Evolutionary conservation across 106 monocot species (phyloP), one percentile per base, ranked within the genome.

Genomic region (Dioscorea alata): DNA sequence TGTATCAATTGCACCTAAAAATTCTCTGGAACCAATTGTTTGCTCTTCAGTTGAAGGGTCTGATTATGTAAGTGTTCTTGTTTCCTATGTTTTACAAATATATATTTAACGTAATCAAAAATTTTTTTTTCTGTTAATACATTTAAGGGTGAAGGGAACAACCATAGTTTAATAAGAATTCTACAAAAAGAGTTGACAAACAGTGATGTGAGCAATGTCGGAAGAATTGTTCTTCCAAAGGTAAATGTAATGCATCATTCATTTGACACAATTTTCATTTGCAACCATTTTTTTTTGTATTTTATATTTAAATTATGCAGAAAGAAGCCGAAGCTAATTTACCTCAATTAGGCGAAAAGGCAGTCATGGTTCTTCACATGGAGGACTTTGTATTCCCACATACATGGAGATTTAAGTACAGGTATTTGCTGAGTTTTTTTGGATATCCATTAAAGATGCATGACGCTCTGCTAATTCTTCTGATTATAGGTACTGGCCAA

Each of bases 391-490:
- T 48, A n/a, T 65, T 84, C 62, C 71, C 69, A 25, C 56, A 65
- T 25, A 68, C 76, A 25, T 91, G 91, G 91, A 76, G 71, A 63
- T 90, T 90, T 65, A 90, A 86, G 57, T 86, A 84, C 63, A 84
- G 86, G 86, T 84, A 65, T 31, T 0, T 42, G 28, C 28, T 42
- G 42, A 42, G 42, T 42, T 42, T 42, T 3, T 42, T 10, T 28
- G 28, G 28, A 28, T 10, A 42, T 42, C 6, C 5, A 42, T 42
- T 5, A 28, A 28, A 28, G 28, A 28, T 28, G n/a, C n/a, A n/a
- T n/a, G 28, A 42, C 2, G 10, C 42, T 61, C 7, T 28, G 24
- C 21, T 61, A 8, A 8, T 33, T 64, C 15, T 50, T 19, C 61
- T 16, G 4, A 53, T 60, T 48, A 33, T 62, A 83, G 83, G 78